These are phyloP conservation scores for Leccinum fuscescens DNA, from an alignment of 1,284 basidiomycete genomes.

Conservation along the genomic window DNA sequence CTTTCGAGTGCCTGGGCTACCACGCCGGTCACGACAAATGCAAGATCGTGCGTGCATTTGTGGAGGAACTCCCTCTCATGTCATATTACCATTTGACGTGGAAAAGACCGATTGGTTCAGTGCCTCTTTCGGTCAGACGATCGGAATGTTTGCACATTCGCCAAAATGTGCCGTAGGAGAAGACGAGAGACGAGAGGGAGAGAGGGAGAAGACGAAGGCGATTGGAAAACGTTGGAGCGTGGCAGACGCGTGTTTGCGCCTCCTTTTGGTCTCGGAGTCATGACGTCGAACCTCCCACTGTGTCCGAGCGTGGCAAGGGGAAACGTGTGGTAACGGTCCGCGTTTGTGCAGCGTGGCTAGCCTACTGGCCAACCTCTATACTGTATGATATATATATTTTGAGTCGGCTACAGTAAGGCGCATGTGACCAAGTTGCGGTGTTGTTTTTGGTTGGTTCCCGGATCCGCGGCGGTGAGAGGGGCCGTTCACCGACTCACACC, in stretches of 20 bases:
- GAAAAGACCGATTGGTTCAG: neutral
- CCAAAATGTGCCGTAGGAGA: neutral
- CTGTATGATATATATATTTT: neutral
- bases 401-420: neutral
- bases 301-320: neutral
- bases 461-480: slow-evolving; percentile 14
- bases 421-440: slow-evolving; percentile 17
- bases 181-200: neutral
- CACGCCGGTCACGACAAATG: neutral
- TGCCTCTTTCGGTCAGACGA: slow-evolving; percentile 2
- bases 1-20: neutral
- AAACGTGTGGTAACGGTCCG: neutral
- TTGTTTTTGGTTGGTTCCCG: neutral
- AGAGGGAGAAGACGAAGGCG: slow-evolving; percentile 7
- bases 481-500: too few relatives aligned
- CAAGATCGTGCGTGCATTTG: neutral
- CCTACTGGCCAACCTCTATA: too few relatives aligned
- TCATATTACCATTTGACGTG: slow-evolving; percentile 2
- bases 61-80: slow-evolving; percentile 10
- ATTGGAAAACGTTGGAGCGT: slow-evolving; percentile 10
- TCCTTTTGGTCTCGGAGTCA: slow-evolving; percentile 13
- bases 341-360: slow-evolving; percentile 20
- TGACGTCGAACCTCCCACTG: slow-evolving; percentile 10
- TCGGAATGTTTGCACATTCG: neutral
- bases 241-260: slow-evolving; percentile 19